These are phyloP conservation scores for Nectriaceae sp. DNA, from an alignment of 2,329 filamentous ascomycete species.

Conservation along the genomic window DNA sequence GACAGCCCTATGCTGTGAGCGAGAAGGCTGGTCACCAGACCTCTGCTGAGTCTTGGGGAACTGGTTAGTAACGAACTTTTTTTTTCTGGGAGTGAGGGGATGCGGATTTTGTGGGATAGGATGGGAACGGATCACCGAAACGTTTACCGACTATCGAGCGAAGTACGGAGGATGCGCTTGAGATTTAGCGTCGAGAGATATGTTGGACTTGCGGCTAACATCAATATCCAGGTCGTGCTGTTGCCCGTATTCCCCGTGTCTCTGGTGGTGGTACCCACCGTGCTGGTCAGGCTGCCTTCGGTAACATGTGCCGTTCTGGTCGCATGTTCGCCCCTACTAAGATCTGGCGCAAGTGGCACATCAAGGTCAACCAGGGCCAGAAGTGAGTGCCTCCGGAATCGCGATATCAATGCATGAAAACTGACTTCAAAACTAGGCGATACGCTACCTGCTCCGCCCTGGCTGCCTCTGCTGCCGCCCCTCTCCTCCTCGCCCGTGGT, in stretches of 20 bases:
- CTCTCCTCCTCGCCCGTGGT: constrained; percentile 94
- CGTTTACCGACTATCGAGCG: not conserved
- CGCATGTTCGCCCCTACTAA: constrained; percentile 99
- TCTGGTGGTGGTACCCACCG: constrained; percentile 99
- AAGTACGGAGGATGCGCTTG: not conserved
- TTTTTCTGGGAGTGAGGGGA: constrained; percentile 8
- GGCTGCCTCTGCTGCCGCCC: constrained; percentile 91
- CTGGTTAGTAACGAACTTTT: constrained; percentile 66
- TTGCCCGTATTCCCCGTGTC: constrained; percentile 99
- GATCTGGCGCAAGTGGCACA: constrained; percentile 99
- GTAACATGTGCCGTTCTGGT: constrained; percentile 99
- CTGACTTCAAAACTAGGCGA: constrained; percentile 59
- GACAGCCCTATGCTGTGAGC: constrained; percentile 98
- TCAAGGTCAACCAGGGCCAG: constrained; percentile 99
- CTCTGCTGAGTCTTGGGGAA: constrained; percentile 99
- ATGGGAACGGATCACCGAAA: not conserved
- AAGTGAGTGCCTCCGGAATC: constrained; percentile 61
- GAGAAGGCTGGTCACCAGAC: constrained; percentile 99
- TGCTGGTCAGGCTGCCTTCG: constrained; percentile 99
- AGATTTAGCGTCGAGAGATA: not conserved
- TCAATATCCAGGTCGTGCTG: constrained; percentile 76
- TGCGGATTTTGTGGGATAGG: not conserved
- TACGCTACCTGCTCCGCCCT: constrained; percentile 98
- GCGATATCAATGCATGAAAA: not conserved
- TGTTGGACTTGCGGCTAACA: constrained; percentile 22